A percentile compares a stretch with the other conserved stretches of the same genome.
Evolutionary conservation across 805 yeast genomes (phyloP).

Genomic region (Pichia heedii): DNA sequence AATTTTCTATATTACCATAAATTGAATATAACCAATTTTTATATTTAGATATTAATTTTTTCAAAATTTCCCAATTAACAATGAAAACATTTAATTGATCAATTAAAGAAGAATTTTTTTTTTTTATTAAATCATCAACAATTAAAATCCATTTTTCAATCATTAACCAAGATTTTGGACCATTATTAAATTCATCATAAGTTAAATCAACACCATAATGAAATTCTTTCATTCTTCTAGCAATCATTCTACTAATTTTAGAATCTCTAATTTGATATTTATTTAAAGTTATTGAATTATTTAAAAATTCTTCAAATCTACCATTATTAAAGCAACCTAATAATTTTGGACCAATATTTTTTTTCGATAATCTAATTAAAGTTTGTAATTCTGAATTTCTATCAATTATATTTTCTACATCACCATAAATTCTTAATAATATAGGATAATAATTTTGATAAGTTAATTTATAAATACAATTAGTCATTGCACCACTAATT

Average conservation of each 20-base stretch:
- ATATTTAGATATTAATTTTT: constrained; percentile 41
- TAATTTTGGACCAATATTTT: constrained; percentile 80
- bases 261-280: constrained; percentile 67
- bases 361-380: constrained; percentile 61
- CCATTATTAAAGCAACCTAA: constrained; percentile 90
- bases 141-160: constrained; percentile 63
- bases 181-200: constrained; percentile 41
- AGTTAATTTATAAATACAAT: constrained; percentile 68
- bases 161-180: constrained; percentile 64
- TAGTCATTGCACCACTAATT: constrained; percentile 90
- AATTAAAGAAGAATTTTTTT: constrained; percentile 27
- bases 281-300: constrained; percentile 70
- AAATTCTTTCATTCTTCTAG: constrained; percentile 92
- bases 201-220: constrained; percentile 71
- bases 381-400: constrained; percentile 70
- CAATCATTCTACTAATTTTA: constrained; percentile 72
- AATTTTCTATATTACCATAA: constrained; percentile 33
- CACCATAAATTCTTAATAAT: constrained; percentile 79
- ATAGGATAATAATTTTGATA: constrained; percentile 43
- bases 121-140: constrained; percentile 35
- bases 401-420: constrained; percentile 79
- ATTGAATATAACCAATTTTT: constrained; percentile 49
- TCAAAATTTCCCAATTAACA: constrained; percentile 42
- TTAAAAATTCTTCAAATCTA: constrained; percentile 85
- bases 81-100: constrained; percentile 34